Evolutionary conservation across 768 basidiomycete genomes (phyloP), one percentile per base, ranked within the genome.

Genomic region (Russula foetens): DNA sequence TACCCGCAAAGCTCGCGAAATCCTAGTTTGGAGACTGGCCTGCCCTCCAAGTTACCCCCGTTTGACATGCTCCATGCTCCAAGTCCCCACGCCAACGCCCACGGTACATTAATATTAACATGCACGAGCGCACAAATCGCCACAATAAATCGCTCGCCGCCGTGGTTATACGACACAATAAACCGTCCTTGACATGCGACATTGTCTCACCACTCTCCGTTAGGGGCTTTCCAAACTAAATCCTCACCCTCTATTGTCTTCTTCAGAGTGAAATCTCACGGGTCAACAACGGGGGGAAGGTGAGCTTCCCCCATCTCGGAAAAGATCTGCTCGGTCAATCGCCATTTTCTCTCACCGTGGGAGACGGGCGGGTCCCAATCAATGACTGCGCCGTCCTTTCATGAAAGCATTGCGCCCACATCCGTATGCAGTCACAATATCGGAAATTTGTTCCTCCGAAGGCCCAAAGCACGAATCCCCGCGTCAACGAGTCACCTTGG

Each of bases 1-100:
- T 58, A 44, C 39, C n/a, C n/a, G n/a, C n/a, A 33, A 53, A 46
- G 43, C 35, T 46, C 51, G 51, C 52, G n/a, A 28, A 31, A 59
- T 59, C 19, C 52, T n/a, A 31, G 53, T 59, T 12, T 23, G 45
- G 52, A 47, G 21, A 21, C 21, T 29, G 7, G 2, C 45, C 35
- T 46, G 26, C 52, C 45, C 24, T 1, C 26, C 29, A 50, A n/a
- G 47, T 29, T 8, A 21, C 7, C 3, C 17, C 9, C 11, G 14
- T 29, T 44, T 12, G 53, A 44, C 28, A 41, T 39, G 44, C 24
- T 17, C 45, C 21, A 33, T 9, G 31, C 4, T 33, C 35, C 31
- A 33, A 4, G 9, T 6, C 2, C 35, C 4, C 35, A 19, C 17
- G 31, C 54, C 43, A 24, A 3, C 23, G 26, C 28, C 14, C 39